Base-by-base conservation (phyloP, 2,329 filamentous ascomycete species). In the Ramularia endophylla region DNA sequence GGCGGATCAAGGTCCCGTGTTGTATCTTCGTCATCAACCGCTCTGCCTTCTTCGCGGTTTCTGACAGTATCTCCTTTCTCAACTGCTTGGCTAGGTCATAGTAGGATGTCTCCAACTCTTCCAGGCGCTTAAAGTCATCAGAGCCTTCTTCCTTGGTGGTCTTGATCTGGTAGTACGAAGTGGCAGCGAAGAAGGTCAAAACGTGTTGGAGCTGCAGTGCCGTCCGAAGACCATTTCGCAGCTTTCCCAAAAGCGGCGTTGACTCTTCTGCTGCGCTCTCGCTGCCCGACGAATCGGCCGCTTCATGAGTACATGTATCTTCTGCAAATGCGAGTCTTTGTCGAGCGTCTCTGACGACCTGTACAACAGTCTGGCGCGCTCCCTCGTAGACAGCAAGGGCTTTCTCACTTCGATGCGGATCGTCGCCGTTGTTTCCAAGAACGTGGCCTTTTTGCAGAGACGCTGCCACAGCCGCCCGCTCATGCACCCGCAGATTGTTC, bases 91-190 rank as follows among this genome's bases (percentile, higher is more conserved):
- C 90, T 25, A 69, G 67, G 37, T 92, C 83, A 57, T 97, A 97
- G 5, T 76, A 75, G 3, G 79, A 72, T 3, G 75, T 74, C 62
- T 95, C 90, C 5, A 79, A 67, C 51, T 75, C 77, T 53, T 94
- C 85, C 2, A 90, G 66, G 0, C 65, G 64, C 38, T 72, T 66
- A 54, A 81, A 88, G 12, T 82, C 75, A 1, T 81, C 78, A 0
- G 85, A 86, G 4, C 80, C 78, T 1, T 81, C 78, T 1, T 76
- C 70, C 32, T 75, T 62, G 41, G 89, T 78, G 1, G 78, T 77
- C 57, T 89, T 92, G 47, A 94, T 84, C 57, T 95, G 87, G 57
- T 81, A 95, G 52, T 82, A 81, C 0, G 81, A 83, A 52, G 88
- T 95, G 11, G 83, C 87, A 18, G 82, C 82, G 58, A 94, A 95